phyloP scores from a whole-genome alignment of 805 yeast genomes.

The Zygoascus biomembranicola region DNA sequence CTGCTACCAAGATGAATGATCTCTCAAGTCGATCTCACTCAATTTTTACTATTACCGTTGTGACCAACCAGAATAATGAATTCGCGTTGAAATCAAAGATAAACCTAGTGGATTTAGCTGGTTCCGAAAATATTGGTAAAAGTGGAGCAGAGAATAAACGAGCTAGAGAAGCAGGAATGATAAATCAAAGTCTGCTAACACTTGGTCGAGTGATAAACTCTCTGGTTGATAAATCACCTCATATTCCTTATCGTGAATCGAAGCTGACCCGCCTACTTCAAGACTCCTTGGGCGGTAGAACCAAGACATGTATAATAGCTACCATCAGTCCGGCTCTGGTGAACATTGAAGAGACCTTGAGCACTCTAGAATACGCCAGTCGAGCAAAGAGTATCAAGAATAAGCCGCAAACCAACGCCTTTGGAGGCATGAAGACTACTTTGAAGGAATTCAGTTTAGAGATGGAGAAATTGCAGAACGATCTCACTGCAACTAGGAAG shows the following conservation, averaged over 20 bases:
- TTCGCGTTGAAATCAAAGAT: constrained; percentile 45
- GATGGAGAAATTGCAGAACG: constrained; percentile 49
- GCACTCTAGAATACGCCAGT: constrained; percentile 81
- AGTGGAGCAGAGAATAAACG: constrained; percentile 83
- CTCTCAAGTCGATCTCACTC: constrained; percentile 74
- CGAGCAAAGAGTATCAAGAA: constrained; percentile 76
- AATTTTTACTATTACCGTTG: constrained; percentile 57
- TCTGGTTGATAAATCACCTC: constrained; percentile 52
- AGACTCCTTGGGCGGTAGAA: constrained; percentile 81
- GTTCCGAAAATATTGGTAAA: constrained; percentile 80
- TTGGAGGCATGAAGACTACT: constrained; percentile 42
- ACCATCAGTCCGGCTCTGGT: constrained; percentile 77
- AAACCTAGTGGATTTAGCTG: constrained; percentile 89
- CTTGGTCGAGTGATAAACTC: constrained; percentile 83
- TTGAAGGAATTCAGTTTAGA: constrained; percentile 47
- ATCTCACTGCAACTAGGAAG: constrained; percentile 52
- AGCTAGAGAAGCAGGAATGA: constrained; percentile 90
- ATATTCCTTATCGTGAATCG: constrained; percentile 82
- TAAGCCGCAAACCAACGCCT: constrained; percentile 48
- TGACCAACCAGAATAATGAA: constrained; percentile 44
- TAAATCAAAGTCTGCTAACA: constrained; percentile 79
- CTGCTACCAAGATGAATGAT: constrained; percentile 71
- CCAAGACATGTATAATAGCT: constrained; percentile 80
- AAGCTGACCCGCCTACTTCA: constrained; percentile 71
- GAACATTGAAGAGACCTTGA: constrained; percentile 72